These are phyloP conservation scores for Debaryomyces fabryi DNA, from an alignment of 1,139 yeast genomes.

Conservation along the genomic window DNA sequence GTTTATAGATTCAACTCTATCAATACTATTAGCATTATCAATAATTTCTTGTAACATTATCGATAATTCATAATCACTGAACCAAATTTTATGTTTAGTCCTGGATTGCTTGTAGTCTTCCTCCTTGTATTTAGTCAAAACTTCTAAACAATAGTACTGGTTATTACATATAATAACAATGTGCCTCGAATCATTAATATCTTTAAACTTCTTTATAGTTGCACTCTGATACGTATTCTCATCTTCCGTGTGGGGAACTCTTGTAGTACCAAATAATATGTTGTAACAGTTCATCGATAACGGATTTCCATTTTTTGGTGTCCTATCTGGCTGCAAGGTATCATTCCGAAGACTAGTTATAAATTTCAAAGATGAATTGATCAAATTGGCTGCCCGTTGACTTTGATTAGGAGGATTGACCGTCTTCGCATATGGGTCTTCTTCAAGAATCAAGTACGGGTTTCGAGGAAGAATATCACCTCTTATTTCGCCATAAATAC, in stretches of 20 bases:
- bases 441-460: conserved; percentile 71
- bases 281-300: conserved; percentile 69
- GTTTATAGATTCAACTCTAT: conserved; percentile 45
- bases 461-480: conserved; percentile 74
- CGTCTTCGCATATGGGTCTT: conserved; percentile 65
- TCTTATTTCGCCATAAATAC: conserved; percentile 63
- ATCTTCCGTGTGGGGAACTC: conserved; percentile 49
- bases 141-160: conserved; percentile 64
- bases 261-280: conserved; percentile 68
- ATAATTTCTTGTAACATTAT: conserved; percentile 52
- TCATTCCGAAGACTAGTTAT: conserved; percentile 58
- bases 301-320: conserved; percentile 53
- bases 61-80: conserved; percentile 59
- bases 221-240: conserved; percentile 22
- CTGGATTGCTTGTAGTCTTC: conserved; percentile 26
- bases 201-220: conserved; percentile 29
- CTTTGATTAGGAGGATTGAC: conserved; percentile 64
- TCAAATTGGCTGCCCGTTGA: conserved; percentile 66
- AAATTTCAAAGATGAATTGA: conserved; percentile 67
- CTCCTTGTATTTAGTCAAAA: conserved; percentile 43
- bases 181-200: conserved; percentile 44
- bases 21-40: conserved; percentile 42
- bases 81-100: conserved; percentile 39
- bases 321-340: conserved; percentile 56
- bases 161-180: conserved; percentile 61